Conservation (phyloP, 2,329 filamentous ascomycete species). For the Pseudogymnoascus verrucosus region DNA sequence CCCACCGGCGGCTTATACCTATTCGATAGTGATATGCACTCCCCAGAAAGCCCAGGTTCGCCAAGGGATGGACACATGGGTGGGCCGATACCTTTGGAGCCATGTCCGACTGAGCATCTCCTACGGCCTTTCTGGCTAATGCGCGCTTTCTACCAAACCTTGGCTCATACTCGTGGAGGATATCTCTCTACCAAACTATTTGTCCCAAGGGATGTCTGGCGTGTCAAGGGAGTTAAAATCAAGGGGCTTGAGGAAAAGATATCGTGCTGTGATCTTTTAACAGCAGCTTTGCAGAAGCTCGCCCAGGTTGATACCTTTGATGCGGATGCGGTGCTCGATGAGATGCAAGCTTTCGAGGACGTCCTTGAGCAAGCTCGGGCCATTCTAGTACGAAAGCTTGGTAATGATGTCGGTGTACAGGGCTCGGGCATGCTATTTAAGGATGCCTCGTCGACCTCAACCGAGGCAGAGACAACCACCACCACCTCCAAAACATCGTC, state of each 20-base stretch:
- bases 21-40: conserved; percentile 77
- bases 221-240: conserved; percentile 86
- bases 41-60: conserved; percentile 54
- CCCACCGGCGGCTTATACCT: conserved; percentile 65
- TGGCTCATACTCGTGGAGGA: conserved; percentile 83
- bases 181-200: conserved; percentile 90
- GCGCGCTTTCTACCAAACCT: conserved; percentile 85
- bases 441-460: conserved; percentile 45
- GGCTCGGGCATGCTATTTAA: conserved; percentile 67
- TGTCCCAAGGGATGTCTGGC: conserved; percentile 86
- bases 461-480: conserved; percentile 37
- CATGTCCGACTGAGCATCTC: conserved; percentile 81
- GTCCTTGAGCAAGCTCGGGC: conserved; percentile 80
- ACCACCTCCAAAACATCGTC: conserved; percentile 43
- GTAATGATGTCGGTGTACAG: conserved; percentile 85
- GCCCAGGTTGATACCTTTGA: conserved; percentile 79
- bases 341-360: conserved; percentile 83
- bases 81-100: conserved; percentile 72
- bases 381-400: conserved; percentile 71
- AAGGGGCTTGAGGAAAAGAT: conserved; percentile 91
- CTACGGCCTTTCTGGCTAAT: conserved; percentile 98
- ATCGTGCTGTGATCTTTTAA: conserved; percentile 81
- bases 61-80: conserved; percentile 54
- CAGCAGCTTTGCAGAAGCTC: conserved; percentile 77
- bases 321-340: conserved; percentile 83